Evolutionary conservation across 1,284 basidiomycete species (phyloP), one percentile per base, ranked within the genome.

Genomic region (Ceratobasidium sp.): DNA sequence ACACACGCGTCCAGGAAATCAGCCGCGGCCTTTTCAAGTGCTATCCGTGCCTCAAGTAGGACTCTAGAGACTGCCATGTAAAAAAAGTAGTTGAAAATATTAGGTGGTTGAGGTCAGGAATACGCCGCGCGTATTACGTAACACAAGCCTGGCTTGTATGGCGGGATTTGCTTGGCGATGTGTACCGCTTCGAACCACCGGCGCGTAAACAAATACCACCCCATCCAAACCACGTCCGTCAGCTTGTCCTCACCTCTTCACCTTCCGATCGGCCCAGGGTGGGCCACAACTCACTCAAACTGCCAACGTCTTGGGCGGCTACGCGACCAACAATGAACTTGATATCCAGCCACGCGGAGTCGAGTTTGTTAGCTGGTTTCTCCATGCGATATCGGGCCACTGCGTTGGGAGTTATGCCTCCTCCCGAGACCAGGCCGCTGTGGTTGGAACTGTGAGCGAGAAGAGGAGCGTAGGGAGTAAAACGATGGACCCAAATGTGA

Each of bases 331-430:
- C 83, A 92, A 93, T 0, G 97, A 99, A 84, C 88, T 99, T 28
- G 98, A 99, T 85, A 89, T 98, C 64, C 98, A 99, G 84, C 97
- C 99, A 84, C 91, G 98, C 61, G 93, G 96, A 0, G 96, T 99
- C 9, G 98, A 99, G 85, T 99, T 97, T 84, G 93, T 93, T 0
- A 94, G 91, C 82, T 84, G 99, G 80, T 94, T 96, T 82, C 48
- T 84, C 84, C 57, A 87, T 97, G 46, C 90, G 92, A 77, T 33
- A 4, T n/a, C n/a, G n/a, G n/a, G 90, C 91, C 20, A 98, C 96
- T 62, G 96, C 99, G 0, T 85, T 99, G 78, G 98, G 99, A 87
- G 91, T 96, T 77, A 99, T 99, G 98, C 98, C 98, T 7, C 94
- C 96, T 5, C 98, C 98, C 1, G 97, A 99, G 84, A 87, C 99